Percentiles rank a stretch among this genome's conserved stretches.
phyloP scores from a whole-genome alignment of 371 early-diverging fungal species.

The Circinella minor region DNA sequence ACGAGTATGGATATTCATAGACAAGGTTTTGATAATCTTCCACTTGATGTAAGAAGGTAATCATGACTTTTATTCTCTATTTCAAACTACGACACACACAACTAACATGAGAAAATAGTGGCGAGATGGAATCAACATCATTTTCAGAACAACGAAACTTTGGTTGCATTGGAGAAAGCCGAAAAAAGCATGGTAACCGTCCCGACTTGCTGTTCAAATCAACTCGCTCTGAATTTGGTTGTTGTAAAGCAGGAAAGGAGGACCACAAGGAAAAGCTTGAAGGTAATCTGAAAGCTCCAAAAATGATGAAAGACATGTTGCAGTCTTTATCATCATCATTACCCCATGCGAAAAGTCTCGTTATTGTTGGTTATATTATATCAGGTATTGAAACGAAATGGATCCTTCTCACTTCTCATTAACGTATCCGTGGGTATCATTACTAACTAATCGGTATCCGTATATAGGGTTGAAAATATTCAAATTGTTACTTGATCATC shows the following conservation, averaged over 20 bases:
- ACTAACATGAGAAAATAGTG: neutral
- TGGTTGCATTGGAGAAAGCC: neutral
- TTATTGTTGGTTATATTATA: neutral
- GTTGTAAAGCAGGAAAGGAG: slow-evolving; percentile 14
- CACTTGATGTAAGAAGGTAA: slow-evolving; percentile 4
- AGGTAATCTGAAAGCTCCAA: neutral
- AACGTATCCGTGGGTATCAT: neutral
- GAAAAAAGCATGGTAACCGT: slow-evolving; percentile 13
- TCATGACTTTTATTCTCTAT: neutral
- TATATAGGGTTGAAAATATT: slow-evolving; percentile 2
- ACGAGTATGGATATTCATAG: slow-evolving; percentile 3
- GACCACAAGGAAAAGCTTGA: slow-evolving; percentile 11
- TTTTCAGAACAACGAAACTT: slow-evolving; percentile 6
- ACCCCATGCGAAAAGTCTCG: neutral
- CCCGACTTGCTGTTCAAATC: slow-evolving; percentile 13
- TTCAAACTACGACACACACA: neutral
- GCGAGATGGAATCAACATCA: neutral
- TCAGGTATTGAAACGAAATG: slow-evolving; percentile 5
- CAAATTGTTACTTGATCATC: neutral
- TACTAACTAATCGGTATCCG: neutral
- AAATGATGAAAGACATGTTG: slow-evolving; percentile 10
- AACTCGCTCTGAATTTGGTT: slow-evolving; percentile 6
- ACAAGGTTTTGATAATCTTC: slow-evolving; percentile 8
- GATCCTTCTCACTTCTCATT: no score
- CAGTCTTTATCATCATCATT: neutral